These are phyloP conservation scores for Candida nemodendra DNA, from an alignment of 805 yeast species.

Conservation along the genomic window DNA sequence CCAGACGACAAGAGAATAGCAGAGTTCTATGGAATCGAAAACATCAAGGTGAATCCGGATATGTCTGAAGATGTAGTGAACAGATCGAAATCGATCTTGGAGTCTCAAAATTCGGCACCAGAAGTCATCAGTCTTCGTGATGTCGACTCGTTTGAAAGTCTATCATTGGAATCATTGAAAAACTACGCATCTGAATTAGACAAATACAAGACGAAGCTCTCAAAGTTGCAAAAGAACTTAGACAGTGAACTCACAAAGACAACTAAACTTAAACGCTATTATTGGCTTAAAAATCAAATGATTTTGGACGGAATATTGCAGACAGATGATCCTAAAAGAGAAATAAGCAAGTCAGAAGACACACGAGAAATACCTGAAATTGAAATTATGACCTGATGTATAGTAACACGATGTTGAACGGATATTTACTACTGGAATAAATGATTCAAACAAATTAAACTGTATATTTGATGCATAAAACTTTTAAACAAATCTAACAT, in stretches of 20 bases:
- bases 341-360: too few species aligned
- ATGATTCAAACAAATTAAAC: too few species aligned
- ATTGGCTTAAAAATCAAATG: constrained; percentile 30
- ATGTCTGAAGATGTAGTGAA: constrained; percentile 1
- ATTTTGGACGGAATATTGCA: constrained; percentile 21
- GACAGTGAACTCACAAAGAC: constrained; percentile 22
- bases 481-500: too few species aligned
- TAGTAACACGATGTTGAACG: background rate
- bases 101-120: constrained; percentile 1
- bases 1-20: constrained; percentile 1
- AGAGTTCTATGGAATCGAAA: constrained; percentile 7
- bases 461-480: too few species aligned
- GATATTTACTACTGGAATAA: background rate
- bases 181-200: constrained; percentile 19
- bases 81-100: constrained; percentile 2
- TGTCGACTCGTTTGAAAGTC: constrained; percentile 12
- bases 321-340: too few species aligned
- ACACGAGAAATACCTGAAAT: background rate
- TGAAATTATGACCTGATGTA: background rate
- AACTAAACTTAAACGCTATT: constrained; percentile 16
- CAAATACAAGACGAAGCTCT: constrained; percentile 21
- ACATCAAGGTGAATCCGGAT: constrained; percentile 3
- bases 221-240: constrained; percentile 16
- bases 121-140: constrained; percentile 2
- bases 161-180: constrained; percentile 17